phyloP scores from a whole-genome alignment of 345 rosid genomes.

The Citrus cavaleriei region DNA sequence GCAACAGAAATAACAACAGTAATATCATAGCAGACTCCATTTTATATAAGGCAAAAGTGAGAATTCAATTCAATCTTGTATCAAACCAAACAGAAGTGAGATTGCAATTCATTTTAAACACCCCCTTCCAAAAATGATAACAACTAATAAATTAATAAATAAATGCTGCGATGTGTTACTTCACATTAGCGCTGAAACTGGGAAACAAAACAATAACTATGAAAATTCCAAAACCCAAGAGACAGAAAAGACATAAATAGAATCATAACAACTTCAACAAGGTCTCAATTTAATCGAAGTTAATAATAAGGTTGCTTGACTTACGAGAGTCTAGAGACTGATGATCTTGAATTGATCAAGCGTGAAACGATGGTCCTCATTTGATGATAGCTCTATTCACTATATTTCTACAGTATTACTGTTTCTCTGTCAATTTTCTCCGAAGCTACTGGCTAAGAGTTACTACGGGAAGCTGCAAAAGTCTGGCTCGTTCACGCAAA shows the following conservation, averaged over 20 bases:
- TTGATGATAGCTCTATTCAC: neutral
- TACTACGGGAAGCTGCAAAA: neutral
- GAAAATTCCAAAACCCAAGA: constrained; percentile 1
- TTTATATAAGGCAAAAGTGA: neutral
- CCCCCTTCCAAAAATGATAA: neutral
- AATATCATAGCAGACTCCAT: neutral
- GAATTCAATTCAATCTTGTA: neutral
- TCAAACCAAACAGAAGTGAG: neutral
- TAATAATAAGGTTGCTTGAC: neutral
- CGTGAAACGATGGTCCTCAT: constrained; percentile 45
- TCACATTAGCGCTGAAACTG: too few relatives aligned
- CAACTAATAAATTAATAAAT: too few relatives aligned
- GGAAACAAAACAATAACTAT: neutral
- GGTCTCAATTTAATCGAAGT: neutral
- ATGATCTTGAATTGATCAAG: constrained; percentile 34
- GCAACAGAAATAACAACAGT: neutral
- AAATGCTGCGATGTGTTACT: neutral
- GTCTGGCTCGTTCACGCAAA: neutral
- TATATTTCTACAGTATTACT: neutral
- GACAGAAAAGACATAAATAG: neutral
- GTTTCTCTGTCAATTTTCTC: too few relatives aligned
- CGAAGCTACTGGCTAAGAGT: neutral
- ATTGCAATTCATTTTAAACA: neutral
- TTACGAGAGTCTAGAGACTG: constrained; percentile 32
- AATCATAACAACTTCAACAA: neutral